Evolutionary conservation across 371 early-diverging fungal genomes (phyloP).

Genomic region (Sporodiniella umbellata): DNA sequence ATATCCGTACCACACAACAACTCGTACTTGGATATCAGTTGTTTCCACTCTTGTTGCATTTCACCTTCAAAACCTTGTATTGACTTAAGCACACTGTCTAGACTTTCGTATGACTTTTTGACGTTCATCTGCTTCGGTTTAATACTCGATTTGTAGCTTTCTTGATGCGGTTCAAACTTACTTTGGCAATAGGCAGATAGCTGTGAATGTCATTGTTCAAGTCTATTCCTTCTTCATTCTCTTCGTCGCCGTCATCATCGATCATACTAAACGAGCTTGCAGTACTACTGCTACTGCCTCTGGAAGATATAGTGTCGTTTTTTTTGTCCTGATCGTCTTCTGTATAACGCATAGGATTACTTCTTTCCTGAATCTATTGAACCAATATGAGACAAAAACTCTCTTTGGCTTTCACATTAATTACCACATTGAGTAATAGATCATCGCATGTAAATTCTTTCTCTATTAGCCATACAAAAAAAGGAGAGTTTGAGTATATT

Average conservation of each 20-base stretch:
- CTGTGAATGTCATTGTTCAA: too few species aligned
- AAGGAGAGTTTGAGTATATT: not conserved
- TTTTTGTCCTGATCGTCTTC: not conserved
- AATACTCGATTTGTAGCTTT: not conserved
- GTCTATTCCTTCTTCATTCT: too few species aligned
- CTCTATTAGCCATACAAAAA: too few species aligned
- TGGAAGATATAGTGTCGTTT: constrained; percentile 13
- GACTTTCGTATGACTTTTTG: not conserved
- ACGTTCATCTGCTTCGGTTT: not conserved
- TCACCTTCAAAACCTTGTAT: constrained; percentile 17
- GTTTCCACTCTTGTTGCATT: constrained; percentile 23
- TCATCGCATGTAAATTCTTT: not conserved
- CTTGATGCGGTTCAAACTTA: not conserved
- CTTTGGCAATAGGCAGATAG: not conserved
- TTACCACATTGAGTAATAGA: not conserved
- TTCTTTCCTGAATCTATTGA: constrained; percentile 1
- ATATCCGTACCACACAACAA: not conserved
- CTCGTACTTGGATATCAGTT: constrained; percentile 12
- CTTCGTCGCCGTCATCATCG: constrained; percentile 9
- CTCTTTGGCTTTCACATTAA: too few species aligned
- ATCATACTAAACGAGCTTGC: constrained; percentile 15
- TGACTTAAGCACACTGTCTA: constrained; percentile 6
- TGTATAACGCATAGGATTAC: not conserved
- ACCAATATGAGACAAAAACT: too few species aligned
- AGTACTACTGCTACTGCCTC: constrained; percentile 11